phyloP scores from a whole-genome alignment of 2,329 filamentous ascomycete species.

The Didymella glomerata region DNA sequence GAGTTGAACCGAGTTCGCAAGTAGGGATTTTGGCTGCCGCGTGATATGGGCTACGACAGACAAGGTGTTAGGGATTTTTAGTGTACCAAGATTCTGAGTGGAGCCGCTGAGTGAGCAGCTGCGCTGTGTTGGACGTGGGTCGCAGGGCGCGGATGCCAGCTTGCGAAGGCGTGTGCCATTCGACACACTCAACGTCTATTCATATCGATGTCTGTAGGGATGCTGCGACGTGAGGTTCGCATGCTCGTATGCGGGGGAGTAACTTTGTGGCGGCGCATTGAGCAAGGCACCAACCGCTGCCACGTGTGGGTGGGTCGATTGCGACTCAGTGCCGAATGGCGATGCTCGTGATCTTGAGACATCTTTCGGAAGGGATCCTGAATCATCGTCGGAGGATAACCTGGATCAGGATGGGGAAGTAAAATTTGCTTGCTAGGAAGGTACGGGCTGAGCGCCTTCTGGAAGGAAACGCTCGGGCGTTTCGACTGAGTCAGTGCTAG shows the following conservation, averaged over 20 bases:
- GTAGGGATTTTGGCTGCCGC: conserved; percentile 10
- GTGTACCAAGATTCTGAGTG: conserved; percentile 22
- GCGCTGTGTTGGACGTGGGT: not conserved
- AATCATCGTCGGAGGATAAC: conserved; percentile 7
- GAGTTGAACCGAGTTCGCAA: not conserved
- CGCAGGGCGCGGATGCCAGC: not conserved
- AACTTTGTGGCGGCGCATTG: conserved; percentile 2
- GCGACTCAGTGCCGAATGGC: conserved; percentile 8
- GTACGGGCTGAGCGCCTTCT: conserved; percentile 1
- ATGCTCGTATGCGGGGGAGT: conserved; percentile 13
- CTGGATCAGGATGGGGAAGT: conserved; percentile 14
- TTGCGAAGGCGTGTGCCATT: not conserved
- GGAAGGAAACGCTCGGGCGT: conserved; percentile 19
- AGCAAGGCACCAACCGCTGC: conserved; percentile 8
- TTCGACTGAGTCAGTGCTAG: conserved; percentile 7
- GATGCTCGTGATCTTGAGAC: conserved; percentile 1
- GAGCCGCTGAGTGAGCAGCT: conserved; percentile 18
- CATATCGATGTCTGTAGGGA: not conserved
- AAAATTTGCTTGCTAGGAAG: conserved; percentile 17
- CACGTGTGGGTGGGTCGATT: conserved; percentile 16
- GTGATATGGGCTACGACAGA: conserved; percentile 13
- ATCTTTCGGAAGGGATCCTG: not conserved
- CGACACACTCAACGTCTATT: not conserved
- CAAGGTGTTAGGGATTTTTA: conserved; percentile 21
- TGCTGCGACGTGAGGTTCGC: not conserved